Base-by-base conservation (phyloP, 2,329 filamentous ascomycete species). In the Sordariomycetes sp. region DNA sequence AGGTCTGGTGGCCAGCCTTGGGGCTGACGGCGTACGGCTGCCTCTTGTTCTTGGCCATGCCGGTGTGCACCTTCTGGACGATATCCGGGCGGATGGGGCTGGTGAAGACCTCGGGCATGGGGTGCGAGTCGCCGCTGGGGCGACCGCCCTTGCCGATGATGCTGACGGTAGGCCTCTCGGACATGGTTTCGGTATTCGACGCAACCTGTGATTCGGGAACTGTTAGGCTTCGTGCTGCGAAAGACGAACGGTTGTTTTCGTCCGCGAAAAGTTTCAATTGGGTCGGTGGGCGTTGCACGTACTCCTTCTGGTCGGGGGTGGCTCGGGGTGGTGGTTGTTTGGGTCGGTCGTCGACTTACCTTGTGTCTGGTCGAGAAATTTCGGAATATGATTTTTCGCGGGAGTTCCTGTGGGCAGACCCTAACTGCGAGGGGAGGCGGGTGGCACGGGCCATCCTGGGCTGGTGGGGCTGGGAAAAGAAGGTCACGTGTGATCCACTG, bases 1-100 rank as follows among this genome's bases (percentile, higher is more conserved):
- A 96, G 74, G 94, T 99, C 83, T 99, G 94, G 82, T 99, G 94
- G 82, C 94, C 94, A 74, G 94, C 94, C 89, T 99, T 99, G 88
- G 97, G 92, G 87, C 90, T 96, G 83, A 99, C 94, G 72, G 94
- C 85, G 78, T 99, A 99, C 68, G 94, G 91, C 72, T 99, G 94
- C 76, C 94, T 88, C 87, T 95, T 96, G 87, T 99, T 99, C 90
- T 99, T 99, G 75, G 92, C 92, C 83, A 99, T 95, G 72, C 94
- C 94, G 71, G 90, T 95, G 87, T 99, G 94, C 71, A 97, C 87
- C 77, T 91, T 87, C 85, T 97, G 92, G 74, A 99, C 94, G 75
- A 99, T 96, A 80, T 99, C 94, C 71, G 91, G 89, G 76, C 94
- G 92, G 83, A 99, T 97, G 68, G 94, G 94, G 69, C 89, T 84